Evolutionary conservation across 2,329 filamentous ascomycete species (phyloP), one percentile per base, ranked within the genome.

Genomic region (Colletotrichum sp.): DNA sequence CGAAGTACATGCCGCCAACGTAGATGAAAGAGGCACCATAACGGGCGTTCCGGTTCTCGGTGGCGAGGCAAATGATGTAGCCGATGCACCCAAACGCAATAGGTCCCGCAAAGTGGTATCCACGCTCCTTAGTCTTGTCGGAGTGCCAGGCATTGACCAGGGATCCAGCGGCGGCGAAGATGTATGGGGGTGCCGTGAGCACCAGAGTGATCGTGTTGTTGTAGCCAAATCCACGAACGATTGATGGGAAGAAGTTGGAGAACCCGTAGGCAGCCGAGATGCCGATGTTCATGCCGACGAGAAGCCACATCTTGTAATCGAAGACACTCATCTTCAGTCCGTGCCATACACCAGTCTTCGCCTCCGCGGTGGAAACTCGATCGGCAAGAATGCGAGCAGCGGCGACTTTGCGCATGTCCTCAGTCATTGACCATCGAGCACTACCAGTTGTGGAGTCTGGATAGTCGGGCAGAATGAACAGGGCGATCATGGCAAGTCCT

Each of bases 221-320:
- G 26, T 79, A 79, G 1, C 79, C 78, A 1, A 81, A 69, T 1
- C 79, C 77, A 4, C 77, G 72, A 2, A 80, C 79, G 16, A 81
- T 77, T 4, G 77, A 76, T 0, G 78, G 78, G 34, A 79, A 80
- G 77, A 81, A 81, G 75, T 80, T 80, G 55, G 70, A 73, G 61
- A 79, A 79, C 6, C 78, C 78, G 38, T 78, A 79, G 3, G 78
- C 77, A 7, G 74, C 77, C 3, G 77, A 77, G 55, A 78, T 78
- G 5, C 70, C 77, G n/a, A 79, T 79, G 56, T 79, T 79, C 68
- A 79, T 73, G 60, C 71, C 72, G 5, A 79, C 77, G 10, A 80
- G 76, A 15, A 80, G 73, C 78, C 79, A 80, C 52, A 76, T 78
- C 73, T 77, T 80, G 34, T 76, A 68, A 38, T 81, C 80, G 24